Evolutionary conservation across 2,329 filamentous ascomycete genomes (phyloP), one percentile per base, ranked within the genome.

Genomic region (Nothopassalora personata): DNA sequence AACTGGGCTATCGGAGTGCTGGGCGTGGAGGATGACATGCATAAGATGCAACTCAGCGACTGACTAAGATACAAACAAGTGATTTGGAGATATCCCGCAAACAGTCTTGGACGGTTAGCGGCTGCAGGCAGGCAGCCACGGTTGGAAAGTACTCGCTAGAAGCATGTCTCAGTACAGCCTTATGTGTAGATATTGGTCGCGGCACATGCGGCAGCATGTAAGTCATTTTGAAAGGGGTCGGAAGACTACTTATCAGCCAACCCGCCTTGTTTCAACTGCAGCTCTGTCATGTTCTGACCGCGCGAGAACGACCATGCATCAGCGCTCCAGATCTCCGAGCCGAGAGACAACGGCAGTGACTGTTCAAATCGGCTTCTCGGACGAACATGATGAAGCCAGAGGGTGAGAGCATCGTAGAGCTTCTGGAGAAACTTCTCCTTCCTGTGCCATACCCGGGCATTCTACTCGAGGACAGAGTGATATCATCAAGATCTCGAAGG

Each of bases 1-100:
- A 85, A 87, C 67, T 91, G 88, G 77, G 91, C 90, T 1, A 81
- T 95, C 71, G 92, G 92, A 0, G 70, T 96, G 58, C 75, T 96
- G 61, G 86, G 85, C 2, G 81, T 90, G n/a, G 89, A 95, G 68
- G 83, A 87, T 58, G 90, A 95, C 72, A 79, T 94, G 19, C 54
- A 61, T 45, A 60, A 55, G 54, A 54, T 66, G 11, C 57, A 59
- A 27, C 46, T 55, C 45, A 48, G 39, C 53, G 53, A 55, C 53
- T 55, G 45, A 55, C 30, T 43, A 43, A 43, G 39, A 18, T 9
- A n/a, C 39, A n/a, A 43, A 43, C 15, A 13, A 43, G 39, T 43
- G 39, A 43, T 43, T 43, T 43, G 34, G 34, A 36, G 10, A 36
- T 36, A 11, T 43, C 18, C 18, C n/a, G 39, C 7, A n/a, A 15